phyloP scores from a whole-genome alignment of 176 grass and related monocot genomes.

The Rhynchospora pubera region DNA sequence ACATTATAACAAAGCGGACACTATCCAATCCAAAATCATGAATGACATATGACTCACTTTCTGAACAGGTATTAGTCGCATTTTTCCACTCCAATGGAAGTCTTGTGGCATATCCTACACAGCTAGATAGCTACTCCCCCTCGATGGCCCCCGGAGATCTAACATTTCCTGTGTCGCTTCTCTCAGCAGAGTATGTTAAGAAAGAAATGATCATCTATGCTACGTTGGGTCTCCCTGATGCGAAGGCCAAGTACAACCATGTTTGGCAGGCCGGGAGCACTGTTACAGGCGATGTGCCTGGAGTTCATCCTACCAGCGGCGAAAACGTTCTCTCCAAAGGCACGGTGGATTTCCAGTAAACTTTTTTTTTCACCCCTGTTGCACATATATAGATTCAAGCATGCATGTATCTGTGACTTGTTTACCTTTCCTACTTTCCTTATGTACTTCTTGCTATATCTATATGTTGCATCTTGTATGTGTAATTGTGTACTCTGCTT shows the following conservation, averaged over 20 bases:
- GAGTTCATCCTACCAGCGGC: constrained; percentile 50
- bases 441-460: background rate
- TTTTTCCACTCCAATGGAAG: constrained; percentile 59
- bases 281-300: constrained; percentile 52
- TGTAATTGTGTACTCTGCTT: background rate
- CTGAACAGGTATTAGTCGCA: constrained; percentile 43
- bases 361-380: too few species aligned
- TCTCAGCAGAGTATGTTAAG: constrained; percentile 36
- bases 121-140: constrained; percentile 62
- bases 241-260: constrained; percentile 57
- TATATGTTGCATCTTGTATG: background rate
- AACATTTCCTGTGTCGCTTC: constrained; percentile 32
- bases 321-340: constrained; percentile 63
- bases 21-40: background rate
- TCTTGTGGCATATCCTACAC: constrained; percentile 60
- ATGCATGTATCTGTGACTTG: too few species aligned
- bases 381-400: too few species aligned
- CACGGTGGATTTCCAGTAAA: constrained; percentile 51
- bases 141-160: constrained; percentile 55
- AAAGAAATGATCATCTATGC: constrained; percentile 79
- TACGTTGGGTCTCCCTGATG: constrained; percentile 35
- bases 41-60: background rate
- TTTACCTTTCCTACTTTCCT: too few species aligned
- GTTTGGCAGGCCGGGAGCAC: constrained; percentile 72
- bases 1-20: background rate